Evolutionary conservation across 768 basidiomycete genomes (phyloP).

Genomic region (Mycena sanguinolenta): DNA sequence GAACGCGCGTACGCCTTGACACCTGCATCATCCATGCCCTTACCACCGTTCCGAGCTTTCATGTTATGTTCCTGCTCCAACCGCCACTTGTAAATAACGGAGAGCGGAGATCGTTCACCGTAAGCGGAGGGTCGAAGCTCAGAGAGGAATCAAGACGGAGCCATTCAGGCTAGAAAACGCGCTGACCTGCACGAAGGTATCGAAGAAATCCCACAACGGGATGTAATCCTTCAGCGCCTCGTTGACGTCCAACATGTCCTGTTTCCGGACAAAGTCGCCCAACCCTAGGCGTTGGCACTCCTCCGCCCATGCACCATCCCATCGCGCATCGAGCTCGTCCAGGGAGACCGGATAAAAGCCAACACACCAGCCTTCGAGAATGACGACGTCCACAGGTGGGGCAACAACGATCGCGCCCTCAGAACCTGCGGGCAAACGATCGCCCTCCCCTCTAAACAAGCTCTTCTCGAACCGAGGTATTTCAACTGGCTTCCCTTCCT

Average conservation of each 20-base stretch:
- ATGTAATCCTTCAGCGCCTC: conserved; percentile 69
- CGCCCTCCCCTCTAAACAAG: conserved; percentile 83
- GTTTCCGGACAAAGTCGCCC: conserved; percentile 53
- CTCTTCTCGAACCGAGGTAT: conserved; percentile 94
- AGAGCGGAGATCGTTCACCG: conserved; percentile 43
- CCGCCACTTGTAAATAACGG: conserved; percentile 88
- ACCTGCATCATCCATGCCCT: conserved; percentile 86
- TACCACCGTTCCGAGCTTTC: conserved; percentile 87
- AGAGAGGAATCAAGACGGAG: conserved; percentile 1
- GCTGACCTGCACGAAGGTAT: conserved; percentile 82
- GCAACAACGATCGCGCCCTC: conserved; percentile 58
- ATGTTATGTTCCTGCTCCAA: conserved; percentile 91
- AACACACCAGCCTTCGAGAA: conserved; percentile 97
- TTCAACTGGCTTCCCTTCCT: conserved; percentile 60
- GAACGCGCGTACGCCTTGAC: conserved; percentile 69
- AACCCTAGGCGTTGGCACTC: conserved; percentile 54
- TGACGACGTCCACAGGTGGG: conserved; percentile 75
- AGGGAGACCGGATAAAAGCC: conserved; percentile 80
- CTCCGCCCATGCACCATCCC: conserved; percentile 60
- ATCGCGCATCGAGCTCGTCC: conserved; percentile 66
- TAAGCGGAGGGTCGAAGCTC: conserved; percentile 50
- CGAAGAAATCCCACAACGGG: conserved; percentile 78
- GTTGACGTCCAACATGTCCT: conserved; percentile 77
- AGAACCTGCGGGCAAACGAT: conserved; percentile 67
- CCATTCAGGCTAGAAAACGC: conserved; percentile 2